A percentile compares a stretch with the other conserved stretches of the same genome.
Conservation (phyloP, 1,284 basidiomycete species). For the Fomitopsis schrenkii region DNA sequence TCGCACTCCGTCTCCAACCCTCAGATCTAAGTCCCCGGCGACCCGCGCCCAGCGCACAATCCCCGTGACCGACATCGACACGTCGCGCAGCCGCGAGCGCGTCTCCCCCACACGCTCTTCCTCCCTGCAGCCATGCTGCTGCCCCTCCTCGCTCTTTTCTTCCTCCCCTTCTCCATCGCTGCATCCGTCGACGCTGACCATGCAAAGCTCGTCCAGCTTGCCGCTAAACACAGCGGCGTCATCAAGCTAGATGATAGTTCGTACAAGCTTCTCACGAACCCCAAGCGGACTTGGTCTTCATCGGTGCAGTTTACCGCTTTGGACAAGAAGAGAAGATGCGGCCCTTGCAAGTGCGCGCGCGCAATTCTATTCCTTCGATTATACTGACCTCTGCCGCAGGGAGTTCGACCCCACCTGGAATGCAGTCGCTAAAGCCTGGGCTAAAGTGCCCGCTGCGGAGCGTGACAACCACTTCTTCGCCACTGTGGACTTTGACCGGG, state of each 20-base stretch:
- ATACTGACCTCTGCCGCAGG: constrained; percentile 36
- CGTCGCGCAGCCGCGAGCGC: constrained; percentile 23
- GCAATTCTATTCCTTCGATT: background rate
- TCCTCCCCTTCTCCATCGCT: constrained; percentile 40
- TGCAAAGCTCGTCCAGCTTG: constrained; percentile 58
- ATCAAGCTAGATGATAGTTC: constrained; percentile 73
- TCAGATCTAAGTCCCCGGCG: background rate
- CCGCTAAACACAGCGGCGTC: constrained; percentile 69
- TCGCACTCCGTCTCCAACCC: background rate
- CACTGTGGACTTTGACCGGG: constrained; percentile 83
- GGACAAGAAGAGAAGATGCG: constrained; percentile 70
- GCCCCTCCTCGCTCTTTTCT: constrained; percentile 41
- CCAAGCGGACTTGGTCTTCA: constrained; percentile 80
- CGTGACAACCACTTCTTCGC: constrained; percentile 87
- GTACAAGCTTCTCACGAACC: constrained; percentile 73
- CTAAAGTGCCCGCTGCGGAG: constrained; percentile 49
- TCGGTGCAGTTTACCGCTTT: constrained; percentile 85
- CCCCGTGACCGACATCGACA: constrained; percentile 12
- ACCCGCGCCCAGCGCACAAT: background rate
- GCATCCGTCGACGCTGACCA: constrained; percentile 36
- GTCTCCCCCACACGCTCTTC: constrained; percentile 1
- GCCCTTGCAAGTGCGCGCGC: constrained; percentile 64
- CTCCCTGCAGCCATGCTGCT: constrained; percentile 33
- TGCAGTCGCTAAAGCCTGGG: constrained; percentile 80
- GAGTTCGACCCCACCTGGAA: constrained; percentile 83